A percentile compares a stretch with the other conserved stretches of the same genome.
Evolutionary conservation across 1,284 basidiomycete genomes (phyloP).

Genomic region (Athelia sp.): DNA sequence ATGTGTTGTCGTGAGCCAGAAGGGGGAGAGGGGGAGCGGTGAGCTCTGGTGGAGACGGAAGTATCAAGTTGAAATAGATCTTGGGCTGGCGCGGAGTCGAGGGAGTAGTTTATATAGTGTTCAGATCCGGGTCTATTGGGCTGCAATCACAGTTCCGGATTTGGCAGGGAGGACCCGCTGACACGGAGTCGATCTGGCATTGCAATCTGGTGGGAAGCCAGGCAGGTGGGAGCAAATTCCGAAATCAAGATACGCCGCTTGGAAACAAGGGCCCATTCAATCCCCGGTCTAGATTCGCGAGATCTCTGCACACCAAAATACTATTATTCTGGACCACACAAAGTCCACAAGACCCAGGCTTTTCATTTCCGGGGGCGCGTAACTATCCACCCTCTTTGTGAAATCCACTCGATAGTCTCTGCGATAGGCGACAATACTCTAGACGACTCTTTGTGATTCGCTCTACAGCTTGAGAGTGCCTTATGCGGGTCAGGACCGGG

Average conservation of each 20-base stretch:
- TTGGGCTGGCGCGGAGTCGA: background rate
- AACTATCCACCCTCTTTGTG: too few relatives aligned
- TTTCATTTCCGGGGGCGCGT: too few relatives aligned
- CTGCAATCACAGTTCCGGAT: background rate
- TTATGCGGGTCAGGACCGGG: too few relatives aligned
- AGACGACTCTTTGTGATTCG: too few relatives aligned
- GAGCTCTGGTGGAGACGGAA: constrained; percentile 11
- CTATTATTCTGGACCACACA: background rate
- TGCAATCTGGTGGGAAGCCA: background rate
- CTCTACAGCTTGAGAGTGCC: too few relatives aligned
- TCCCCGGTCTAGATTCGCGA: background rate
- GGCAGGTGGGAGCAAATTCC: background rate
- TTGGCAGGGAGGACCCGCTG: background rate
- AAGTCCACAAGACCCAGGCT: too few relatives aligned
- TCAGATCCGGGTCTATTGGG: background rate
- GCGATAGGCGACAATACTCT: too few relatives aligned
- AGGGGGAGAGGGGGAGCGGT: too few relatives aligned
- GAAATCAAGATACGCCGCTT: background rate
- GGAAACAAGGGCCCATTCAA: background rate
- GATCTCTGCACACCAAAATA: background rate
- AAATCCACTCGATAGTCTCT: too few relatives aligned
- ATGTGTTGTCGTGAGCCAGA: constrained; percentile 16
- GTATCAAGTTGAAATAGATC: constrained; percentile 16
- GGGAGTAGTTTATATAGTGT: background rate
- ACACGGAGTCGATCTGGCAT: background rate